Evolutionary conservation across 2,329 filamentous ascomycete genomes (phyloP), one percentile per base, ranked within the genome.

Genomic region (Ascochyta clinopodiicola): DNA sequence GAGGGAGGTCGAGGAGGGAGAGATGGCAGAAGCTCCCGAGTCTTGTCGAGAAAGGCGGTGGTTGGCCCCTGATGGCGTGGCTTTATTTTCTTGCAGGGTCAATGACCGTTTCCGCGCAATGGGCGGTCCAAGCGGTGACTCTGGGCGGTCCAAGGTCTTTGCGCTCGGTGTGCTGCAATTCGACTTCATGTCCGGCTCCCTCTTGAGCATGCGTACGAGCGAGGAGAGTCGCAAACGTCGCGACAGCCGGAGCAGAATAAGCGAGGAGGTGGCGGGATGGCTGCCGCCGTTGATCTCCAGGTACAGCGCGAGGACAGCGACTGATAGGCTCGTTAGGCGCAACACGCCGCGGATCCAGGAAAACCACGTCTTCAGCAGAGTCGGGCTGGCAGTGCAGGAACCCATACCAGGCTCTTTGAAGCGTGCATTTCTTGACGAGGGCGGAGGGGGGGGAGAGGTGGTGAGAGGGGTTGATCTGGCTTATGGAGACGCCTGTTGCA

Each of bases 191-290:
- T 61, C 66, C 63, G 68, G 53, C 48, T 63, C 59, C 27, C 57
- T 60, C 10, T 46, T 57, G 52, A 67, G 59, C 44, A 61, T 59
- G 60, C 66, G 69, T 43, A 72, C 38, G 25, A 57, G 52, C 25
- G 62, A 53, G 3, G 52, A 52, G 48, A 71, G 63, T 59, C 61
- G 67, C 38, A 74, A 57, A 54, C 70, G 69, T 51, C 66, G 66
- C 36, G 64, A 67, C 51, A 74, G 68, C 44, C 72, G 73, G 67
- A 70, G 66, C 62, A 74, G 65, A 58, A 74, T 65, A 49, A 72
- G 67, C 62, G 68, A 68, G 36, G 66, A 59, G 44, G 65, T 63
- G 60, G 64, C 62, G 53, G 67, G 69, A 45, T 70, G 68, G 56
- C 53, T 62, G 34, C 66, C 63, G 58, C 66, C 63, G 27, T 29